These are phyloP conservation scores for Chimonanthus praecox DNA, from an alignment of 164 flowering plant species.

Conservation along the genomic window DNA sequence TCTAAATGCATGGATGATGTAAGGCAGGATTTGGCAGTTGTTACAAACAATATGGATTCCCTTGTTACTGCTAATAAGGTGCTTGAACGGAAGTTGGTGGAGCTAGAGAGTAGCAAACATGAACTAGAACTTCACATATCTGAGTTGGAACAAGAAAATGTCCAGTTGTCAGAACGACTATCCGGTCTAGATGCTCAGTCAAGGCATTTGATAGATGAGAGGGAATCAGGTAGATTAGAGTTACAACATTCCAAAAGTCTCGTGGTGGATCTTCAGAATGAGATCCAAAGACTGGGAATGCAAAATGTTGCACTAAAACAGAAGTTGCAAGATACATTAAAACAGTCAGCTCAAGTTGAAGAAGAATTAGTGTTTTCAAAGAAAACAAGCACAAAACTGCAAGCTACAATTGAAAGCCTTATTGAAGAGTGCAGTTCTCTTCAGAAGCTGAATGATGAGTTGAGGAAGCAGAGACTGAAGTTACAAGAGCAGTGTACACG, in stretches of 20 bases:
- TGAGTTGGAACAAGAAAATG: conserved; percentile 55
- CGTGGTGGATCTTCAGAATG: conserved; percentile 34
- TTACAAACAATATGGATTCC: conserved; percentile 40
- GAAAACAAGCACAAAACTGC: conserved; percentile 39
- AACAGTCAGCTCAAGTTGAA: conserved; percentile 38
- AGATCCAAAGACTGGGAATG: conserved; percentile 31
- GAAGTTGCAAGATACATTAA: conserved; percentile 39
- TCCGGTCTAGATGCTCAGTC: conserved; percentile 64
- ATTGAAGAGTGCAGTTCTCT: conserved; percentile 42
- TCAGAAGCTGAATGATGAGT: conserved; percentile 44
- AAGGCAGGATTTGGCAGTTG: conserved; percentile 33
- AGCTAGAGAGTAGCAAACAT: conserved; percentile 41
- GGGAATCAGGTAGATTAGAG: conserved; percentile 38
- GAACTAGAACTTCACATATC: conserved; percentile 51
- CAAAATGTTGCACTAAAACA: conserved; percentile 30
- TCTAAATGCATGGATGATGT: conserved; percentile 48
- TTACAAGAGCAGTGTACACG: conserved; percentile 34
- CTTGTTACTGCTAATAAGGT: conserved; percentile 45
- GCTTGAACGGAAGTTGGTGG: conserved; percentile 45
- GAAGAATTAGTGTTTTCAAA: conserved; percentile 49
- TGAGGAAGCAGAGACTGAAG: conserved; percentile 46
- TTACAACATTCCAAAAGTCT: conserved; percentile 40
- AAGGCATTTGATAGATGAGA: conserved; percentile 46
- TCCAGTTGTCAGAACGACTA: conserved; percentile 38
- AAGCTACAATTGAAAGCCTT: conserved; percentile 41